Evolutionary conservation across 1,139 yeast genomes (phyloP).

Genomic region (Kodamaea plutei): DNA sequence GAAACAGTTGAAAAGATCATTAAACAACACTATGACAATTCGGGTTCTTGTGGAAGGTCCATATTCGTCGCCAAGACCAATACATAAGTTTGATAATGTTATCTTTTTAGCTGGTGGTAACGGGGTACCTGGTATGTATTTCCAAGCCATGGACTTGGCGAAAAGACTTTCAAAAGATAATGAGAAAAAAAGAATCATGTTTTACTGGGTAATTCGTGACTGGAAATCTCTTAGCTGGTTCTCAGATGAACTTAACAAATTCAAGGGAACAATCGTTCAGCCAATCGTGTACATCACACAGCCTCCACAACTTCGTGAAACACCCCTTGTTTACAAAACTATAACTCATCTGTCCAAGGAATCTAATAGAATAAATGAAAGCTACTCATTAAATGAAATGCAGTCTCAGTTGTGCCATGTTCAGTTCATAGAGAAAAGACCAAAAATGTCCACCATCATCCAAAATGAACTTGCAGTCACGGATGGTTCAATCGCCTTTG

Average conservation of each 20-base stretch:
- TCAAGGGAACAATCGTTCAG: slow-evolving; percentile 21
- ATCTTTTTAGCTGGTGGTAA: slow-evolving; percentile 56
- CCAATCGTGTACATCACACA: slow-evolving; percentile 38
- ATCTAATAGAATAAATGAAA: background rate
- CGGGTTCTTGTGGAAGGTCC: slow-evolving; percentile 59
- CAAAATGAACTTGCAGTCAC: slow-evolving; percentile 26
- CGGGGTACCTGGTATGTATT: slow-evolving; percentile 56
- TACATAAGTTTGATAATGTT: slow-evolving; percentile 14
- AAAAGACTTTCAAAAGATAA: slow-evolving; percentile 6
- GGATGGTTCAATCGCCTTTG: slow-evolving; percentile 26
- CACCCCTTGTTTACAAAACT: background rate
- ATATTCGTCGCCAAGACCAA: slow-evolving; percentile 25
- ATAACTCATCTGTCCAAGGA: slow-evolving; percentile 9
- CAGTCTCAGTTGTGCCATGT: slow-evolving; percentile 13
- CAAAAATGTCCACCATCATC: slow-evolving; percentile 35
- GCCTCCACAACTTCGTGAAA: background rate
- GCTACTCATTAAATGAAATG: background rate
- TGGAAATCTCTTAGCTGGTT: slow-evolving; percentile 50
- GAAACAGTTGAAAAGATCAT: slow-evolving; percentile 12
- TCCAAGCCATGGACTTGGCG: slow-evolving; percentile 26
- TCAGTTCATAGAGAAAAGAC: slow-evolving; percentile 38
- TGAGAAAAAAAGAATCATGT: slow-evolving; percentile 12
- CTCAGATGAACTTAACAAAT: slow-evolving; percentile 34
- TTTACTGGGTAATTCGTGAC: slow-evolving; percentile 37
- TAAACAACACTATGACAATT: slow-evolving; percentile 12